Percentiles rank a stretch among this genome's conserved stretches.
Conservation (phyloP, 2,329 filamentous ascomycete genomes). For the Scedosporium boydii region DNA sequence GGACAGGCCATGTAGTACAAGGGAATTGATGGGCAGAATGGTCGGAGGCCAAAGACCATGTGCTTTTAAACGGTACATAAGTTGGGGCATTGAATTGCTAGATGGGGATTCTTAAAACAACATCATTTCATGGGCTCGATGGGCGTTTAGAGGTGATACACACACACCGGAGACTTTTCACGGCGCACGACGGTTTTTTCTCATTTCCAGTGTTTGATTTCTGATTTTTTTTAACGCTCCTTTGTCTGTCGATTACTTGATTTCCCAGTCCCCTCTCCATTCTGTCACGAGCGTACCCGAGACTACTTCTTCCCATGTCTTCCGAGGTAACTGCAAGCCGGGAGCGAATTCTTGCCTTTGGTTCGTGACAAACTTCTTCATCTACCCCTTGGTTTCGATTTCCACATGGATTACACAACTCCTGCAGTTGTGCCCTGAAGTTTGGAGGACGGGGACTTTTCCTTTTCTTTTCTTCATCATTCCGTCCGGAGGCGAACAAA, state of each 20-base stretch:
- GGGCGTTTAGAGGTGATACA: conserved; percentile 9
- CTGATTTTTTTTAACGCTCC: background rate
- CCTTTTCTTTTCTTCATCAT: background rate
- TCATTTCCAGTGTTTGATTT: background rate
- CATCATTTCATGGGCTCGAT: conserved; percentile 8
- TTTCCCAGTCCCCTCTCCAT: background rate
- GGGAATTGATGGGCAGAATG: background rate
- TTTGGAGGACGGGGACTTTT: background rate
- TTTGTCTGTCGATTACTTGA: background rate
- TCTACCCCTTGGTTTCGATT: background rate
- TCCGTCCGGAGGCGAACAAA: background rate
- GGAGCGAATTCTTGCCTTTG: background rate
- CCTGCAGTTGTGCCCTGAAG: background rate
- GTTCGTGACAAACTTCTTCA: background rate
- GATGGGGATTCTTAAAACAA: background rate
- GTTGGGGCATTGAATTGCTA: background rate
- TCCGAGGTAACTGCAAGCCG: background rate
- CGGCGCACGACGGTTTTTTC: background rate
- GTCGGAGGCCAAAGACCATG: background rate
- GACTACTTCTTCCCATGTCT: background rate
- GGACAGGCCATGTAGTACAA: conserved; percentile 37
- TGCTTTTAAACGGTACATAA: background rate
- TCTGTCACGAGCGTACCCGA: background rate
- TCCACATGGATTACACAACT: background rate
- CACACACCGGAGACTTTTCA: background rate